phyloP scores from a whole-genome alignment of 73 alveolate species.

The Uronychia binucleata region DNA sequence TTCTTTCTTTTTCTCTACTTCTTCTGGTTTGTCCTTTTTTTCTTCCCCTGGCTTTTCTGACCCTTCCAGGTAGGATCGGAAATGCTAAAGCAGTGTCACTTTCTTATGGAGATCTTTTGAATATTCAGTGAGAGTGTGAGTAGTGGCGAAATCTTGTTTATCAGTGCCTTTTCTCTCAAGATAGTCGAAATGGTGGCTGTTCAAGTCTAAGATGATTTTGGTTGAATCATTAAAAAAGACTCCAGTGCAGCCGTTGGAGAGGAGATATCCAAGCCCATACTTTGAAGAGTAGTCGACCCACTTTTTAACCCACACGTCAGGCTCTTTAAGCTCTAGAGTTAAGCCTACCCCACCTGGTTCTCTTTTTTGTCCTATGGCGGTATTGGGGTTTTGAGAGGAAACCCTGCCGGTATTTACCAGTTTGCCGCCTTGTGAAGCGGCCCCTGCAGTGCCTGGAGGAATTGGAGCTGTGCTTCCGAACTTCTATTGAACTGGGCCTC shows the following conservation, averaged over 20 bases:
- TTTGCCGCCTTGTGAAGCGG: background rate
- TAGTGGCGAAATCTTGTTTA: constrained; percentile 52
- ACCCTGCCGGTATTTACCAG: constrained; percentile 9
- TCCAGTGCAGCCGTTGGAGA: constrained; percentile 88
- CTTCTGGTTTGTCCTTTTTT: constrained; percentile 26
- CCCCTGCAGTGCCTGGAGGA: background rate
- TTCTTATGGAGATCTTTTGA: constrained; percentile 93
- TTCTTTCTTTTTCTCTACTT: constrained; percentile 12
- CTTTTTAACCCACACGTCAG: constrained; percentile 88
- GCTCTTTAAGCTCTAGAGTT: constrained; percentile 40
- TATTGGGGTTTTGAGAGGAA: constrained; percentile 3
- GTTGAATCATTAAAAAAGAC: constrained; percentile 91
- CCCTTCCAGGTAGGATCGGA: constrained; percentile 88
- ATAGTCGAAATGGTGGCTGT: constrained; percentile 85
- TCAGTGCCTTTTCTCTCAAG: constrained; percentile 83
- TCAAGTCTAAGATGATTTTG: constrained; percentile 84
- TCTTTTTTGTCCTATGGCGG: background rate
- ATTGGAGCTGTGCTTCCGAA: background rate
- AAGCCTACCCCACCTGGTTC: constrained; percentile 19
- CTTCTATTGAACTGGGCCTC: background rate
- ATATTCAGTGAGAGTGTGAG: constrained; percentile 75
- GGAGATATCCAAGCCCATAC: constrained; percentile 93
- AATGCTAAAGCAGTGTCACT: constrained; percentile 92
- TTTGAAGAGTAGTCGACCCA: constrained; percentile 93
- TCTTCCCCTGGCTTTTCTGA: constrained; percentile 52